phyloP scores from a whole-genome alignment of 1,139 yeast species.

The Ogataea hybrid region DNA sequence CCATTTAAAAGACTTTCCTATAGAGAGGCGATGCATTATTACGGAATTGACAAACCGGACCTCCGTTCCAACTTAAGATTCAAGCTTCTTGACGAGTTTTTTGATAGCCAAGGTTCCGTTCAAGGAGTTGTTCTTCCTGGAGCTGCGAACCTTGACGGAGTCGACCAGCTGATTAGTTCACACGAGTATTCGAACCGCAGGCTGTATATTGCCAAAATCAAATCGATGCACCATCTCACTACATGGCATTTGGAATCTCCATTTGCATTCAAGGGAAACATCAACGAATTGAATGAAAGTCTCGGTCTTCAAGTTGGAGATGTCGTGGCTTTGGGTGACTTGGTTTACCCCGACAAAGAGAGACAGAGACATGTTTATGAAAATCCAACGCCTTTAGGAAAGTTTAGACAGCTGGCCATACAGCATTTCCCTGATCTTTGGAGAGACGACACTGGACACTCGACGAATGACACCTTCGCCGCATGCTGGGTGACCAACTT shows the following conservation, averaged over 20 bases:
- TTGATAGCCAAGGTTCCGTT: conserved; percentile 5
- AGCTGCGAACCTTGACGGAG: conserved; percentile 41
- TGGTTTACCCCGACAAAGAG: conserved; percentile 1
- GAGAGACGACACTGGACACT: conserved; percentile 36
- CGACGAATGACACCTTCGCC: conserved; percentile 42
- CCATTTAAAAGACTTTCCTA: conserved; percentile 54
- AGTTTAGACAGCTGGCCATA: conserved; percentile 72
- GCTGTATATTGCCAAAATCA: conserved; percentile 57
- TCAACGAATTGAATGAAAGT: conserved; percentile 30
- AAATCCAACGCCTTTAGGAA: conserved; percentile 94
- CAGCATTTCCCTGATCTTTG: conserved; percentile 50
- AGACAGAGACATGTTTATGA: conserved; percentile 53
- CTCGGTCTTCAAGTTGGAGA: conserved; percentile 64
- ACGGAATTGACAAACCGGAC: conserved; percentile 96
- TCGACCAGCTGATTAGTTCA: conserved; percentile 40
- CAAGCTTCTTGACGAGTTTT: conserved; percentile 41
- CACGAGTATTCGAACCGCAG: conserved; percentile 53
- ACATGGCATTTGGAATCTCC: conserved; percentile 42
- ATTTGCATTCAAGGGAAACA: conserved; percentile 29
- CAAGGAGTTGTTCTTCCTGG: conserved; percentile 42
- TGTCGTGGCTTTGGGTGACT: conserved; percentile 66
- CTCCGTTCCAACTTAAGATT: conserved; percentile 62
- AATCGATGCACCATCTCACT: conserved; percentile 35
- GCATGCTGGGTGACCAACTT: conserved; percentile 88
- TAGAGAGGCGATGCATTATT: conserved; percentile 62